Percentiles rank a stretch among this genome's conserved stretches.
Evolutionary conservation across 768 basidiomycete genomes (phyloP).

Genomic region (Vararia minispora): DNA sequence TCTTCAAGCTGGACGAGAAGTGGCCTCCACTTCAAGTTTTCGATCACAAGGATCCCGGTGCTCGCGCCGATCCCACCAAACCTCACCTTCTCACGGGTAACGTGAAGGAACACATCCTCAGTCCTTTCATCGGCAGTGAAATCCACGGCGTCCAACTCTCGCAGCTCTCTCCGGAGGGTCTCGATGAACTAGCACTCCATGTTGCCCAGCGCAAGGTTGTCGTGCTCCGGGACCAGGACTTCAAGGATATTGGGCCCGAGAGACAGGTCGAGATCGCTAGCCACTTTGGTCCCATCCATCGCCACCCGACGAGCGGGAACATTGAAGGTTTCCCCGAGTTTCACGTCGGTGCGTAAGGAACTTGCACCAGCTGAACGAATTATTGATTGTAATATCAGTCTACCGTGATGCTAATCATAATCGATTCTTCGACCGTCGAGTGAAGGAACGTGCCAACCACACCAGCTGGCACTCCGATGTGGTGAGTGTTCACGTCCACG

Average conservation of each 20-base stretch:
- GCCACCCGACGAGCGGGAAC: slow-evolving; percentile 33
- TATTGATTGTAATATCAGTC: slow-evolving; percentile 20
- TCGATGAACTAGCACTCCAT: slow-evolving; percentile 24
- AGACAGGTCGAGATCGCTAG: slow-evolving; percentile 39
- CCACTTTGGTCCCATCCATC: slow-evolving; percentile 19
- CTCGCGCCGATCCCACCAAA: slow-evolving; percentile 37
- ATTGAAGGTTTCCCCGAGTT: slow-evolving; percentile 47
- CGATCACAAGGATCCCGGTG: slow-evolving; percentile 34
- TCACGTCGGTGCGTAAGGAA: slow-evolving; percentile 40
- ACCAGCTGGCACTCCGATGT: slow-evolving; percentile 46
- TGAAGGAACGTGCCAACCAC: slow-evolving; percentile 29
- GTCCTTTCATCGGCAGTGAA: slow-evolving; percentile 42
- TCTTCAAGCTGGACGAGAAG: not conserved
- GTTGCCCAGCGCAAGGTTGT: slow-evolving; percentile 43
- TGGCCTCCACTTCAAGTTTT: slow-evolving; percentile 1
- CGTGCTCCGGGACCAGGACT: slow-evolving; percentile 49
- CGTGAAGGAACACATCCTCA: slow-evolving; percentile 27
- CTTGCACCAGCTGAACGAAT: not conserved
- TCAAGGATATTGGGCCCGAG: slow-evolving; percentile 44
- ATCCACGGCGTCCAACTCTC: slow-evolving; percentile 41
- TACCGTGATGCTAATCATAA: slow-evolving; percentile 39
- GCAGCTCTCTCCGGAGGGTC: slow-evolving; percentile 36
- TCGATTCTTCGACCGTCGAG: slow-evolving; percentile 30
- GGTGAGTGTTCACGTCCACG: slow-evolving; percentile 19
- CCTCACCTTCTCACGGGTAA: slow-evolving; percentile 36